Base-by-base conservation (phyloP, 2,329 filamentous ascomycete species). In the Colletotrichum tabaci region DNA sequence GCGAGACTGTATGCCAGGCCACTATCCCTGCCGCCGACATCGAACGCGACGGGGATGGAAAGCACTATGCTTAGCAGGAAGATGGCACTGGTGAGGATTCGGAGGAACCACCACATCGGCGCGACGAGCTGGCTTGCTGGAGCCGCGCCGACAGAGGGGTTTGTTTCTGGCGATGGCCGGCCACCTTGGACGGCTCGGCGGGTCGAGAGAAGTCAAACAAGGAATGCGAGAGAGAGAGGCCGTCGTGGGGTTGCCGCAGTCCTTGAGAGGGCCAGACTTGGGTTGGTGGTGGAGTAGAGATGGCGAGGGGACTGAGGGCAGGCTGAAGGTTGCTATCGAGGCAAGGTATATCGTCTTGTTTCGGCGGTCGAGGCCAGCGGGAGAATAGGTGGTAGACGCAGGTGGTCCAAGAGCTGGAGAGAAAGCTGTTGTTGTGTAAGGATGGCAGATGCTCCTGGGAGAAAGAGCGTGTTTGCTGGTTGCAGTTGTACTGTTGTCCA, bases 11-110 rank as follows among this genome's bases (percentile, higher is more conserved):
- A 98, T 74, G 95, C 96, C 79, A 99, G 88, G 71, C 96, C 96
- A 79, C 95, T 97, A 77, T 96, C 95, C 78, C 94, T 92, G 74
- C 96, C 96, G 80, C 96, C 96, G 79, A 98, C 96, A 89, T 99
- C 96, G 86, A 98, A 98, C 78, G 96, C 94, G 80, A 99, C 92
- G 73, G 96, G 96, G 80, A 99, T 96, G 74, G 95, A 98, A 80
- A 98, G 93, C 80, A 98, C 91, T 82, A 98, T 95, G 84, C 93
- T 93, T 83, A 95, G 89, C 77, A 98, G 91, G 85, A 98, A 98
- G 83, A 94, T 84, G 80, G 92, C 87, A 84, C 94, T 94, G 79
- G 94, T 94, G 77, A 95, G 80, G 81, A 92, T 88, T 81, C 92
- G 92, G 83, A 95, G 90, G 83, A 96, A 87, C 92, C 87, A 89